These are phyloP conservation scores for Russula virescens DNA, from an alignment of 768 basidiomycete genomes.

Conservation along the genomic window DNA sequence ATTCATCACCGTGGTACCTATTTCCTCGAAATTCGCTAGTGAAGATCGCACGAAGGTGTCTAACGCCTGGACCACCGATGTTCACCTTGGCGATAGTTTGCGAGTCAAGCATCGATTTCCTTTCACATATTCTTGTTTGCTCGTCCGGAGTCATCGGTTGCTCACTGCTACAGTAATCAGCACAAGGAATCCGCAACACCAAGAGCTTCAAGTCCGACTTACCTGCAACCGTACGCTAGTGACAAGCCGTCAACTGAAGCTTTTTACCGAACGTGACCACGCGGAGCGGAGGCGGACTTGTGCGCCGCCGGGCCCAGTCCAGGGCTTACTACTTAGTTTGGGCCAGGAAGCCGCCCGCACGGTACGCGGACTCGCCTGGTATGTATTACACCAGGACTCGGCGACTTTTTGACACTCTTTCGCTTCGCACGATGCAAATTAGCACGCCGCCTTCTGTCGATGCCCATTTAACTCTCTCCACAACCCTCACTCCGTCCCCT, in stretches of 20 bases:
- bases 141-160: neutral
- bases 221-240: neutral
- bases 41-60: too few species aligned
- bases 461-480: conserved; percentile 8
- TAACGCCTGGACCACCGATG: neutral
- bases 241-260: neutral
- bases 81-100: neutral
- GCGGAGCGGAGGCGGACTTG: neutral
- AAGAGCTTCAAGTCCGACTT: neutral
- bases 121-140: neutral
- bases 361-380: neutral
- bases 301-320: neutral
- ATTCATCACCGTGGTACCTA: neutral
- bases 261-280: neutral
- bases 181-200: neutral
- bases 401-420: conserved; percentile 8
- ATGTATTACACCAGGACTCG: conserved; percentile 1
- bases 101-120: neutral
- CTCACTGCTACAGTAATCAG: neutral
- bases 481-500: neutral
- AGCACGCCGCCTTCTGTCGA: neutral
- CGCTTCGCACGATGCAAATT: neutral
- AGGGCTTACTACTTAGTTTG: neutral
- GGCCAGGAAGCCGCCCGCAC: conserved; percentile 5
- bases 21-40: neutral